A percentile compares a stretch with the other conserved stretches of the same genome.
These are phyloP conservation scores for Sonneratia caseolaris DNA, from an alignment of 345 rosid genomes.

Conservation along the genomic window DNA sequence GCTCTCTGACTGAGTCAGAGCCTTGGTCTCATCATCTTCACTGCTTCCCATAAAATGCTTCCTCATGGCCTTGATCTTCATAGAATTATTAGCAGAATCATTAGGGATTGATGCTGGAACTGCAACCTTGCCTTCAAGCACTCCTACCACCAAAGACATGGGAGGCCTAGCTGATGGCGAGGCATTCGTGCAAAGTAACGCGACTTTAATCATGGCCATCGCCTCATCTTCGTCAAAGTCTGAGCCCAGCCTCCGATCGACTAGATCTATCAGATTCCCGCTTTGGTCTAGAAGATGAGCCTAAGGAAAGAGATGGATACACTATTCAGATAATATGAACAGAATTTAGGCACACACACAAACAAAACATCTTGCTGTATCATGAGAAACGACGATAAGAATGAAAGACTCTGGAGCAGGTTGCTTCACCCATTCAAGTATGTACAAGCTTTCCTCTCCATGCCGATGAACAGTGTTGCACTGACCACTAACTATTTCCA, in stretches of 20 bases:
- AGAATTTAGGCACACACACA: too few relatives aligned
- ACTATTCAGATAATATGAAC: not conserved
- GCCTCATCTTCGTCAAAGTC: conserved; percentile 7
- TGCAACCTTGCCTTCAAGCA: conserved; percentile 10
- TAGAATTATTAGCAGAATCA: not conserved
- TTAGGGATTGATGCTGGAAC: conserved; percentile 3
- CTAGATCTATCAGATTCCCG: conserved; percentile 2
- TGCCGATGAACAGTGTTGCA: conserved; percentile 2
- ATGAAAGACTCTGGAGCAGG: not conserved
- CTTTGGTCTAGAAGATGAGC: not conserved
- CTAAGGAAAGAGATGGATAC: too few relatives aligned
- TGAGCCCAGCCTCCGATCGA: conserved; percentile 11
- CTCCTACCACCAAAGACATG: conserved; percentile 11
- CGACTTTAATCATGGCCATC: conserved; percentile 7
- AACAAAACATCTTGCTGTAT: not conserved
- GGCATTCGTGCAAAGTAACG: conserved; percentile 8
- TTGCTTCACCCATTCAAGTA: conserved; percentile 10
- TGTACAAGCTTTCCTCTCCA: conserved; percentile 3
- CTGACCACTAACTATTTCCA: conserved; percentile 4
- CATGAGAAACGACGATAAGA: not conserved
- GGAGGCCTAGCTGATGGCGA: conserved; percentile 8
- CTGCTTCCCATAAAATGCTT: conserved; percentile 1
- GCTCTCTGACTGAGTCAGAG: too few relatives aligned
- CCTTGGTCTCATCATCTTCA: conserved; percentile 7
- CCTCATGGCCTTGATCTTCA: conserved; percentile 9